These are phyloP conservation scores for Spergularia marina DNA, from an alignment of 148 eudicot species.

Conservation along the genomic window DNA sequence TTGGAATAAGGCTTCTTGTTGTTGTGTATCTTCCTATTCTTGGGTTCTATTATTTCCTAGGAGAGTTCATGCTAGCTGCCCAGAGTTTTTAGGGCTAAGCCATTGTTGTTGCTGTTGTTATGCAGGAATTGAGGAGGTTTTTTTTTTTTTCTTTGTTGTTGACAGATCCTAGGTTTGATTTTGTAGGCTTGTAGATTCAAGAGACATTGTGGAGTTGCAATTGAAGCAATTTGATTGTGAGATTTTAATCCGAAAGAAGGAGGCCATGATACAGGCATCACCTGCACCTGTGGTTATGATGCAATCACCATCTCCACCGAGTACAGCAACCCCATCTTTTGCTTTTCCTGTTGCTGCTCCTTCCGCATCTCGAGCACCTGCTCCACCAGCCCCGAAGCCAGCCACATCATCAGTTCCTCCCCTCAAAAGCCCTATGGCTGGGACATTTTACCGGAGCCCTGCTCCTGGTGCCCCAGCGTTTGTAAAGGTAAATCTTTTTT, in stretches of 20 bases:
- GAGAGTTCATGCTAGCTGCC: background rate
- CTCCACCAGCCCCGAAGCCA: slow-evolving; percentile 41
- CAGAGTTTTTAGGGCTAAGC: background rate
- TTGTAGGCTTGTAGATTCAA: slow-evolving; percentile 75
- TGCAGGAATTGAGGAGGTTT: background rate
- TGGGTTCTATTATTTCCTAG: background rate
- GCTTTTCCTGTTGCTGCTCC: slow-evolving; percentile 28
- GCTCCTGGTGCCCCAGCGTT: slow-evolving; percentile 69
- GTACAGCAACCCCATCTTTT: slow-evolving; percentile 26
- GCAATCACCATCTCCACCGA: slow-evolving; percentile 44
- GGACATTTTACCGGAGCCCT: slow-evolving; percentile 70
- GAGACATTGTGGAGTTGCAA: slow-evolving; percentile 70
- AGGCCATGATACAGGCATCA: slow-evolving; percentile 52
- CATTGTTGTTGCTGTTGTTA: background rate
- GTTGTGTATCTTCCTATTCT: background rate
- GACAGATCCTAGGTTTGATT: background rate
- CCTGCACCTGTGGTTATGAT: slow-evolving; percentile 47
- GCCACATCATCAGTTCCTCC: slow-evolving; percentile 56
- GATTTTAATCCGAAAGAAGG: slow-evolving; percentile 62
- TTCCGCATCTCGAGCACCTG: slow-evolving; percentile 35
- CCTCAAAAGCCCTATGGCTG: slow-evolving; percentile 78
- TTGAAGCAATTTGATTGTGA: slow-evolving; percentile 73
- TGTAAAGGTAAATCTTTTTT: slow-evolving; percentile 49
- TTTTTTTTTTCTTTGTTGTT: background rate
- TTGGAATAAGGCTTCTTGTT: no score